phyloP scores from a whole-genome alignment of 257 asterid species.

The Gynochthodes officinalis region DNA sequence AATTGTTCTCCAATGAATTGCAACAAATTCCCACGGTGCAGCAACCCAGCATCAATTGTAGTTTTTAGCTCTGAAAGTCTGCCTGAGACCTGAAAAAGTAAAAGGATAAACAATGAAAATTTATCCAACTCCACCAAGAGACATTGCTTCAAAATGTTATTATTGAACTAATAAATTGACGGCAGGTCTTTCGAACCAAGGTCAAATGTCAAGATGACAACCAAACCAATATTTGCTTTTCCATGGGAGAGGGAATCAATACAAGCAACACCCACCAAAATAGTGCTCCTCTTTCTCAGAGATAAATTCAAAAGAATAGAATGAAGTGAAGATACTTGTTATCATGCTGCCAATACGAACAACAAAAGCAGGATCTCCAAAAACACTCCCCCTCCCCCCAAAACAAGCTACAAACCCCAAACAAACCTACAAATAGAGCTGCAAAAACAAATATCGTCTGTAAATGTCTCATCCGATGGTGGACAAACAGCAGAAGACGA shows the following conservation, averaged over 20 bases:
- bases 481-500: not conserved
- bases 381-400: not conserved
- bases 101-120: conserved; percentile 7
- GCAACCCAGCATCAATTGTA: conserved; percentile 87
- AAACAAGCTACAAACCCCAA: not conserved
- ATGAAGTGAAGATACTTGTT: not conserved
- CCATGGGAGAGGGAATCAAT: not conserved
- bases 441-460: not conserved
- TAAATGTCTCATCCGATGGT: not conserved
- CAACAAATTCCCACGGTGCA: conserved; percentile 79
- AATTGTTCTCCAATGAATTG: conserved; percentile 74
- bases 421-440: not conserved
- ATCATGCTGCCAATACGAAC: not conserved
- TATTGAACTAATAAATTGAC: not conserved
- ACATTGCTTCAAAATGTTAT: not conserved
- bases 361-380: not conserved
- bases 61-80: conserved; percentile 87
- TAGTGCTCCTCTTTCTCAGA: not conserved
- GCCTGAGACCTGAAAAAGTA: conserved; percentile 66
- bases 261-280: not conserved
- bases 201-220: not conserved
- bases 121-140: not conserved
- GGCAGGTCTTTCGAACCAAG: not conserved
- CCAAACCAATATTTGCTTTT: not conserved
- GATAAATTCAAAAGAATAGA: not conserved